Evolutionary conservation across 345 rosid genomes (phyloP), one percentile per base, ranked within the genome.

Genomic region (Conringia planisiliqua): DNA sequence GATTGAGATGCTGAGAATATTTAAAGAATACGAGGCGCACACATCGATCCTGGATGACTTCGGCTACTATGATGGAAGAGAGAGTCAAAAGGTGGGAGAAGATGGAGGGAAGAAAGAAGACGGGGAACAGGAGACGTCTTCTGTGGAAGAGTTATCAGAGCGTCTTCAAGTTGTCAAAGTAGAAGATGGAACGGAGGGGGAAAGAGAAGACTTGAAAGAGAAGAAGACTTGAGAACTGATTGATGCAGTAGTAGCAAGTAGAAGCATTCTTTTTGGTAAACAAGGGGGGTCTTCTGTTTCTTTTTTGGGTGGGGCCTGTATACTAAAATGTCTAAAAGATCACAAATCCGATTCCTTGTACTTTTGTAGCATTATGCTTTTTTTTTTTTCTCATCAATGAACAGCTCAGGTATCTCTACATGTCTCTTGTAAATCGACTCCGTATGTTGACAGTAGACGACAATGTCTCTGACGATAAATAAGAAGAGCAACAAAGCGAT

Each of bases 41-140:
- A 82, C 90, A 63, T 85, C 87, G 22, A 80, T 90, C 29, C 79
- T 90, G 1, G 96, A 90, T 63, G 92, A 90, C 79, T 90, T 90
- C 64, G 67, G 51, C 11, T 88, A 83, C 52, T 90, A 90, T 27
- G 77, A 90, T 58, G 88, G 80, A 39, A 80, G 86, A 35, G 96
- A 90, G 80, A 80, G 76, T 14, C n/a, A 2, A 38, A 70, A 77
- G 54, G 27, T 14, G 46, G 54, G 54, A 10, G 75, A 63, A 64
- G 61, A 63, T n/a, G 71, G 67, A 55, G 61, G 10, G 29, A 64
- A 7, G 27, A 63, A 32, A 70, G 36, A 63, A 70, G 71, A 43
- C 14, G 40, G 47, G 3, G 63, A 52, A 65, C 50, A 46, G 57
- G 77, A 74, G 42, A 80, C 75, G 30, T 75, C 80, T 2, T 60